Evolutionary conservation across 2,329 filamentous ascomycete species (phyloP).

Genomic region (Xylariaceae sp.): DNA sequence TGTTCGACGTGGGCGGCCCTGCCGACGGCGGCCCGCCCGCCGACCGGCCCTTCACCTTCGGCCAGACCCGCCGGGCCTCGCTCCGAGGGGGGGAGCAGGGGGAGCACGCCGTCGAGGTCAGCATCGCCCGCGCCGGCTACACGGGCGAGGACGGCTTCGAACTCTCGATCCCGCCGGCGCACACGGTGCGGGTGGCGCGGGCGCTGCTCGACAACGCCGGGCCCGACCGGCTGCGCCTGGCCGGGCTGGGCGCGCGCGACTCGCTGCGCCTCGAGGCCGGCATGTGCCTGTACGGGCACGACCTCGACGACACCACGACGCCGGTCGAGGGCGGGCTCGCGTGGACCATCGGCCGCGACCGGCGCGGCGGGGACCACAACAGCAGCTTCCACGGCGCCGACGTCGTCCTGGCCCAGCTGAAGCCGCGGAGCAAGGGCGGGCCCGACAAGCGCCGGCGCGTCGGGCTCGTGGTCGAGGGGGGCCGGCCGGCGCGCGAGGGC

Average conservation of each 20-base stretch:
- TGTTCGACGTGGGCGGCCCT: constrained; percentile 39
- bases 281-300: constrained; percentile 99
- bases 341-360: constrained; percentile 81
- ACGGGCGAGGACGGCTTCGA: constrained; percentile 98
- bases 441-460: constrained; percentile 62
- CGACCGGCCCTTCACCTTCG: constrained; percentile 72
- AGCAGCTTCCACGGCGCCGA: constrained; percentile 83
- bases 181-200: constrained; percentile 60
- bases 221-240: constrained; percentile 59
- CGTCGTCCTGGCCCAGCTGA: constrained; percentile 69
- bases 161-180: constrained; percentile 69
- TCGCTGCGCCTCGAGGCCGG: constrained; percentile 90
- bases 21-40: constrained; percentile 39
- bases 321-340: constrained; percentile 49
- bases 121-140: constrained; percentile 87
- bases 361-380: constrained; percentile 39
- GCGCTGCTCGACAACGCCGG: constrained; percentile 60
- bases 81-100: constrained; percentile 52
- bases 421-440: constrained; percentile 64
- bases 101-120: constrained; percentile 41
- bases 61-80: constrained; percentile 59
- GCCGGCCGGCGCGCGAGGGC: constrained; percentile 84
- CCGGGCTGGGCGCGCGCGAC: constrained; percentile 85
- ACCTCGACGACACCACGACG: constrained; percentile 71
- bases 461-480: constrained; percentile 74